Evolutionary conservation across 805 yeast genomes (phyloP), one percentile per base, ranked within the genome.

Genomic region (Groenewaldozyma salmanticensis): DNA sequence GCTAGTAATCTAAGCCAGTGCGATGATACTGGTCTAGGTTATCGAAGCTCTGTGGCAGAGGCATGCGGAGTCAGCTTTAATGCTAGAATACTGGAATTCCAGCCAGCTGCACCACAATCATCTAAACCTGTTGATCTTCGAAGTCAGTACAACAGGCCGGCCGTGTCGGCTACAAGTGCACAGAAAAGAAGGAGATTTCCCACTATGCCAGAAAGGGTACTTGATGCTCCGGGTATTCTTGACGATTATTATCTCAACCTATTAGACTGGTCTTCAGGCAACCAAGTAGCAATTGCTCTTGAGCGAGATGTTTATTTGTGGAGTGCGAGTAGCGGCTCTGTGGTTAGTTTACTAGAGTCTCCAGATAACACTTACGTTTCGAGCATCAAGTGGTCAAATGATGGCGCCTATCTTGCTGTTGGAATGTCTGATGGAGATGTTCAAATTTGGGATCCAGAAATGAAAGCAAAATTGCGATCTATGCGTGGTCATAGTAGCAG

Each of bases 181-280:
- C 47, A 60, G 53, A 32, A 58, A 52, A 48, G 57, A 44, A 55
- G 94, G 50, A 79, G 78, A 51, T 71, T 92, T 36, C 85, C 94
- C 20, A 76, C 85, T 0, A 83, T 85, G 27, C 97, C 98, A 1
- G 95, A 85, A 49, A 73, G 95, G 48, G 94, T 92, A 1, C 68
- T 92, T 32, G 98, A 92, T 63, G 98, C 97, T 0, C 98, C 98
- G 0, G 96, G 95, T 0, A 71, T 88, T 43, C 72, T 81, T 18
- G 95, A 92, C 60, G 98, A 92, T 64, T 92, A 87, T 60, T 92
- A 90, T 59, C 69, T 87, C 40, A 87, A 87, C 55, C 67, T 90
- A 32, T 60, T 92, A 40, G 77, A 87, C 46, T 92, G 98, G 97
- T 87, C 96, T 5, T 65, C 67, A 48, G 75, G 78, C 22, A 86